Percentiles rank a stretch among this genome's conserved stretches.
Evolutionary conservation across 1,284 basidiomycete genomes (phyloP).

Genomic region (Boletellus deceptivus): DNA sequence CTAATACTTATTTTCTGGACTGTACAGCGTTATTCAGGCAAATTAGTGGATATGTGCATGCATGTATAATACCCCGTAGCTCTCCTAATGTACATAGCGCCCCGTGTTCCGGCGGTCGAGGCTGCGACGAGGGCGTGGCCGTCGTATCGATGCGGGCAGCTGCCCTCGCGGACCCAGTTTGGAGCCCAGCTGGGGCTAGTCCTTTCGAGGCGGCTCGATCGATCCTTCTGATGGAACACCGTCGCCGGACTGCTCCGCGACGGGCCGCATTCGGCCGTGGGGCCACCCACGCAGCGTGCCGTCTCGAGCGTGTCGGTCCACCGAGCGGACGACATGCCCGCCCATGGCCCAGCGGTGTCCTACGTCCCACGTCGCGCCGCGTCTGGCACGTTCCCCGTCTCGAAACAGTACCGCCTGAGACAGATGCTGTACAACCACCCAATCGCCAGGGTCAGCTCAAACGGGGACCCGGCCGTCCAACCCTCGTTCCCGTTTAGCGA

Average conservation of each 20-base stretch:
- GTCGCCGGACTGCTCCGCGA: slow-evolving; percentile 18
- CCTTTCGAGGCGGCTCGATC: slow-evolving; percentile 28
- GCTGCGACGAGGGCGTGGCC: slow-evolving; percentile 10
- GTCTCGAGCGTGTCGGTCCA: no score
- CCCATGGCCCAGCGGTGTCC: slow-evolving; percentile 16
- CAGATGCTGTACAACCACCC: slow-evolving; percentile 30
- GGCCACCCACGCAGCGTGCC: no score
- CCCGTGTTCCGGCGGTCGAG: slow-evolving; percentile 11
- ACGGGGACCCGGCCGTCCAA: slow-evolving; percentile 9
- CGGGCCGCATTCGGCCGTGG: not conserved
- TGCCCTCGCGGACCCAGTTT: slow-evolving; percentile 4
- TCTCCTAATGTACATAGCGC: slow-evolving; percentile 34
- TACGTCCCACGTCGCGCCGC: slow-evolving; percentile 20
- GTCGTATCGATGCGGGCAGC: slow-evolving; percentile 2
- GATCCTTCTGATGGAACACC: slow-evolving; percentile 34
- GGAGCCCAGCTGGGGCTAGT: slow-evolving; percentile 12
- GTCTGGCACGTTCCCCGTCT: slow-evolving; percentile 30
- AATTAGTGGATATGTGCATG: slow-evolving; percentile 39
- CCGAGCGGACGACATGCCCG: no score
- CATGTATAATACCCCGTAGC: slow-evolving; percentile 35
- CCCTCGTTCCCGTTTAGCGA: slow-evolving; percentile 32
- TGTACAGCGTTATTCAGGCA: slow-evolving; percentile 36
- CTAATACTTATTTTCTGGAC: slow-evolving; percentile 35
- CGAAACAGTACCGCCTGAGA: slow-evolving; percentile 23
- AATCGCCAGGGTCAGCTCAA: no score